A percentile compares a stretch with the other conserved stretches of the same genome.
Evolutionary conservation across 2,329 filamentous ascomycete genomes (phyloP).

Genomic region (Clarireedia homoeocarpa): DNA sequence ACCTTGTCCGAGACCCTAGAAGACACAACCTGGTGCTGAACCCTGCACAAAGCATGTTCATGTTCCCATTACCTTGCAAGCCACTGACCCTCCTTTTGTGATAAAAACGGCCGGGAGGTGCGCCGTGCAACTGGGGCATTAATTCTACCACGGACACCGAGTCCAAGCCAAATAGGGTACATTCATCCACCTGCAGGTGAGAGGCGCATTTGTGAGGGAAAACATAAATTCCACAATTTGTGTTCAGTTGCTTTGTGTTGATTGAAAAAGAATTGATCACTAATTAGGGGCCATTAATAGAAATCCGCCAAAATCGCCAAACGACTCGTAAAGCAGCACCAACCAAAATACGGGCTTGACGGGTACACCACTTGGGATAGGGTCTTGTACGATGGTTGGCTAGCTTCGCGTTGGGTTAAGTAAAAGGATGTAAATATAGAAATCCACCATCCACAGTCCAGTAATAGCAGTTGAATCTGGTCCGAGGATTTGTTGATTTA

Average conservation of each 20-base stretch:
- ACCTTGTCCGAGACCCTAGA: constrained; percentile 6
- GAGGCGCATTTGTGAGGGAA: constrained; percentile 6
- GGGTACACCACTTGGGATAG: too few species aligned
- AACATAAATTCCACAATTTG: constrained; percentile 7
- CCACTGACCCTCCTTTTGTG: constrained; percentile 3
- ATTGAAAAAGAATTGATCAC: constrained; percentile 10
- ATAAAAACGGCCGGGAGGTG: constrained; percentile 10
- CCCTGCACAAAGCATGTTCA: constrained; percentile 10
- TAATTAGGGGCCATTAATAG: constrained; percentile 25
- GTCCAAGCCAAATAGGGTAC: constrained; percentile 5
- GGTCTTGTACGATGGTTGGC: not conserved
- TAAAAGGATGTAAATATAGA: not conserved
- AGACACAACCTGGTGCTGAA: not conserved
- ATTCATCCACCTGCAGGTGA: constrained; percentile 7
- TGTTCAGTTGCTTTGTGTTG: constrained; percentile 6
- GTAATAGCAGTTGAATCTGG: not conserved
- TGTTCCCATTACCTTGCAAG: constrained; percentile 1
- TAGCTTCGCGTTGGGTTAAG: constrained; percentile 14
- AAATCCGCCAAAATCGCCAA: constrained; percentile 9
- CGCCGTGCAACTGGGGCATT: constrained; percentile 8
- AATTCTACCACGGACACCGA: constrained; percentile 8
- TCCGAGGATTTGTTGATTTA: too few species aligned
- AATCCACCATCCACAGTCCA: not conserved
- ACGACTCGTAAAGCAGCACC: constrained; percentile 15
- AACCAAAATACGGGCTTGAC: constrained; percentile 19